A percentile compares a stretch with the other conserved stretches of the same genome.
phyloP scores from a whole-genome alignment of 2,329 filamentous ascomycete genomes.

The Colletotrichum tabaci region DNA sequence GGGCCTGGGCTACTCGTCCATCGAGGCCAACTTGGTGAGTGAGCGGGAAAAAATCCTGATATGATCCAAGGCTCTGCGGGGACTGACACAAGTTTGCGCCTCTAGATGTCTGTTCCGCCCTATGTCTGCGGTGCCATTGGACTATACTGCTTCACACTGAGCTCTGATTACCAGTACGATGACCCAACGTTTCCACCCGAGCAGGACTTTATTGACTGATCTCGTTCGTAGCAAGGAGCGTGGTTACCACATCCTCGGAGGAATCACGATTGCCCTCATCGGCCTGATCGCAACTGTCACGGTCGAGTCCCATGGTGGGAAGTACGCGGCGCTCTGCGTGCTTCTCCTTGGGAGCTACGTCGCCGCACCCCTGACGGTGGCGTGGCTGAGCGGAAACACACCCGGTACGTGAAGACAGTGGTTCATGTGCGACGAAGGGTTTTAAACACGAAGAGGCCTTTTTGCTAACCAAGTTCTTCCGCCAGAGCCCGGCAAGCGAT shows the following conservation, averaged over 20 bases:
- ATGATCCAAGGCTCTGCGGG: no score
- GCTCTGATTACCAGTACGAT: conserved; percentile 47
- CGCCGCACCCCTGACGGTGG: conserved; percentile 51
- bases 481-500: conserved; percentile 50
- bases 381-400: conserved; percentile 53
- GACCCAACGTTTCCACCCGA: no score
- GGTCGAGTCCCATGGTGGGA: conserved; percentile 40
- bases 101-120: conserved; percentile 52
- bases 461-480: neutral
- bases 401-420: conserved; percentile 25
- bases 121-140: conserved; percentile 50
- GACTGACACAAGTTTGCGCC: neutral
- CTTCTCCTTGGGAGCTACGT: conserved; percentile 51
- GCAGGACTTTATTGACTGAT: neutral
- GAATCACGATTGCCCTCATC: conserved; percentile 47
- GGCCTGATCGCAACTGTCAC: conserved; percentile 48
- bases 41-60: no score
- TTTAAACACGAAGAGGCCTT: neutral
- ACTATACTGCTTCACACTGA: conserved; percentile 49
- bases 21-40: conserved; percentile 48
- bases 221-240: conserved; percentile 44
- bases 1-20: conserved; percentile 48
- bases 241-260: conserved; percentile 50
- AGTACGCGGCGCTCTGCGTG: conserved; percentile 51
- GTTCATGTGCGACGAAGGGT: neutral